phyloP scores from a whole-genome alignment of 139 green algal species.

The Zygnema cylindricum region DNA sequence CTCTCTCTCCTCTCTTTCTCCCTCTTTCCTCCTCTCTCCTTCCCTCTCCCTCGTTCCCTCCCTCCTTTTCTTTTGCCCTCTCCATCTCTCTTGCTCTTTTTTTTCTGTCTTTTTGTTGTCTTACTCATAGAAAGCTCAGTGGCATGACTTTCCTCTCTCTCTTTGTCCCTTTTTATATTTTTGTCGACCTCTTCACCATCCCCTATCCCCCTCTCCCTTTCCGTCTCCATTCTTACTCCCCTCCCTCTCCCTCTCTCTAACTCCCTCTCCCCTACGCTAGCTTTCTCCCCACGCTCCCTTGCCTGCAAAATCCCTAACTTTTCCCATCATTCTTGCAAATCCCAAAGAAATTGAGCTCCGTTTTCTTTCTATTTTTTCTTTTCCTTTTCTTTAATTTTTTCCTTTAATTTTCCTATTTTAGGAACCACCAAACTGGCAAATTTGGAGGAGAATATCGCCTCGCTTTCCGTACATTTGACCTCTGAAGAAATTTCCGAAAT shows the following conservation, averaged over 20 bases:
- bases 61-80: not conserved
- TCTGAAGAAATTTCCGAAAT: slow-evolving; percentile 33
- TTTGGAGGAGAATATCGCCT: slow-evolving; percentile 36
- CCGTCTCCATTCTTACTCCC: not conserved
- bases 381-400: too few species aligned
- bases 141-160: too few species aligned
- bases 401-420: not conserved
- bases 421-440: slow-evolving; percentile 32
- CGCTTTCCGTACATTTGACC: not conserved
- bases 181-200: not conserved
- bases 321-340: not conserved
- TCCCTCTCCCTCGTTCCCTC: not conserved
- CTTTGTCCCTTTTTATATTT: not conserved
- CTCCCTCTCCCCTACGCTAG: not conserved
- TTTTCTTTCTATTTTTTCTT: not conserved
- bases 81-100: not conserved
- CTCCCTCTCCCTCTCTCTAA: not conserved
- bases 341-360: not conserved
- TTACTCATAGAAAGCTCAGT: not conserved
- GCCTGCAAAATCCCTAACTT: too few species aligned
- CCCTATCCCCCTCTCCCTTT: not conserved
- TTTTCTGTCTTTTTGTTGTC: not conserved
- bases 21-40: not conserved
- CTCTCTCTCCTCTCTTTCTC: not conserved
- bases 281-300: too few species aligned